Base-by-base conservation (phyloP, 805 yeast species). In the Kazachstania viticola region DNA sequence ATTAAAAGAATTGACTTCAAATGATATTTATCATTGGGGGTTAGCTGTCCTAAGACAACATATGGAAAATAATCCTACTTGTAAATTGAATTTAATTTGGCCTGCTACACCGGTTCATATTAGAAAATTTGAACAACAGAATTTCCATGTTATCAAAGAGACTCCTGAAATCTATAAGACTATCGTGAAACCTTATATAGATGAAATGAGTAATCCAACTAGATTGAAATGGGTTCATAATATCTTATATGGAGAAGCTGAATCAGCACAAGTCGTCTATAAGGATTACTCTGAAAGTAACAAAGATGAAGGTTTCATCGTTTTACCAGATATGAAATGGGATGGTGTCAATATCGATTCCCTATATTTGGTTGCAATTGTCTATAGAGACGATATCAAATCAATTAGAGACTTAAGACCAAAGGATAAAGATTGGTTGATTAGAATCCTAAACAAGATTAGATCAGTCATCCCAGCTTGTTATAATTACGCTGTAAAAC, bases 301-400 rank as follows among this genome's bases (percentile, higher is more conserved):
- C 14, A 74, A 76, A 32, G 42, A 48, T 2, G 54, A 51, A 21
- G 85, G 87, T n/a, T 84, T 81, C 49, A 73, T 87, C 6, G 56
- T 91, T 29, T 62, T 87, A 25, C 97, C 97, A 1, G 97, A 91
- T 57, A 82, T 88, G 95, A 87, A 88, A 54, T 91, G 99, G 99
- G 96, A 88, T 52, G 76, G 80, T 2, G 58, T 64, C 29, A 73
- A 73, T 18, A 41, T 78, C 52, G 82, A 74, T 16, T 56, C 88
- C 3, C 59, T 91, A 33, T 85, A 88, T 51, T 58, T 88, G 41
- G 77, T 83, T 31, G 79, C 82, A 8, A 74, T 88, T 36, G 85
- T 79, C 4, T 70, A 69, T 39, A 62, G 88, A 35, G 63, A 58
- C 1, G 87, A 80, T 42, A 70, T 91, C 12, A 62, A 76, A 3